Base-by-base conservation (phyloP, 2,329 filamentous ascomycete species). In the Chaetomium strumarium region DNA sequence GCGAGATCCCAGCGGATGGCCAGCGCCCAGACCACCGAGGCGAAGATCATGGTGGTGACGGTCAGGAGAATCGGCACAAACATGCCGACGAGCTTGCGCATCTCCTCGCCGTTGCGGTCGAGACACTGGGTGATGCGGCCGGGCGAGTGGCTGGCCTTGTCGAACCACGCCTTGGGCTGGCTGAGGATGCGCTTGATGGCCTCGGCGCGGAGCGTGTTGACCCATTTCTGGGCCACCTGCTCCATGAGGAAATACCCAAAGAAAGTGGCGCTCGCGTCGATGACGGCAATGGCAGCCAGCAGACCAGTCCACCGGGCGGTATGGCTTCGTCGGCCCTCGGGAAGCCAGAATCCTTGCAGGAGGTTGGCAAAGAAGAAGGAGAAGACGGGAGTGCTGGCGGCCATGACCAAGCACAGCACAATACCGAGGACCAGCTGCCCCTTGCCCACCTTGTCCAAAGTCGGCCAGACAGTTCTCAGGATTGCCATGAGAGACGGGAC, bases 41-140 rank as follows among this genome's bases (percentile, higher is more conserved):
- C 78, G 0, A 71, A 52, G 16, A 88, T 75, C 77, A 95, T 91
- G 47, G 81, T 69, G 0, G 75, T 64, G 3, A 87, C 83, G 10
- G 85, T 80, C 13, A 91, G 74, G 1, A 86, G 68, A 49, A 86
- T 81, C 1, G 86, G 85, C 0, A 85, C 76, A 63, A 96, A 95
- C 1, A 86, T 80, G 2, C 88, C 86, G 0, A 95, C 76, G 0
- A 97, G 72, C 60, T 88, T 90, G 9, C 88, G 80, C 80, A 93
- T 91, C 64, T 96, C 90, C 65, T 97, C 90, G 0, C 86, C 87
- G 61, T 89, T 88, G 14, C 86, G 80, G 62, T 95, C 89, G 0
- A 97, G 76, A 41, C 79, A 85, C 55, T 88, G 83, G 1, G 77
- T 82, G 39, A 97, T 75, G 2, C 76, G 75, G 1, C 75, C 73